phyloP scores from a whole-genome alignment of 2,329 filamentous ascomycete species.

The Sclerotinia minor region DNA sequence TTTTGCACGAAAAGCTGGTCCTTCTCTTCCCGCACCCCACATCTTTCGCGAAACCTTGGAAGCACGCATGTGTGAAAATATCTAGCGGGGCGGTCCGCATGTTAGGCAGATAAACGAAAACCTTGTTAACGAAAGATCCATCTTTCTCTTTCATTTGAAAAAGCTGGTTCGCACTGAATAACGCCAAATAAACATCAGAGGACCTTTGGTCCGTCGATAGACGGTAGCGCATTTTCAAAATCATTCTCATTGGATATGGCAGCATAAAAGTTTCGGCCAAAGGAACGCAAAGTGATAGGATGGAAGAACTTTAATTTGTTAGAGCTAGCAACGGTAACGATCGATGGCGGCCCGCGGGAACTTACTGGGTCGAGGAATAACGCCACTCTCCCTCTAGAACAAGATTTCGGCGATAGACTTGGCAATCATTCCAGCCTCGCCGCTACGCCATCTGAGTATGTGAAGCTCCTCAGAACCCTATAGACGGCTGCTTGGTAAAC shows the following conservation, averaged over 20 bases:
- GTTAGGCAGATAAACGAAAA: background rate
- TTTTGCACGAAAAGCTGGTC: background rate
- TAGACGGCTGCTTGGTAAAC: background rate
- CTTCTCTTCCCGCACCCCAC: too few species aligned
- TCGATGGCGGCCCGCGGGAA: too few species aligned
- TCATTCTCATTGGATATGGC: background rate
- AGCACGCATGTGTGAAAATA: background rate
- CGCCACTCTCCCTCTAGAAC: background rate
- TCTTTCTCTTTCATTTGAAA: background rate
- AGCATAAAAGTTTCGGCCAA: background rate
- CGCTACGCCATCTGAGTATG: background rate
- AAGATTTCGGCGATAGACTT: background rate
- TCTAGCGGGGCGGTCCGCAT: background rate
- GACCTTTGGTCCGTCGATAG: background rate
- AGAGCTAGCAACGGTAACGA: background rate
- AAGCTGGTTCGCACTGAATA: background rate
- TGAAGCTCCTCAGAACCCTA: background rate
- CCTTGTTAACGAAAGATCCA: background rate
- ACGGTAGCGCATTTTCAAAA: background rate
- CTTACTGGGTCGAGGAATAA: background rate
- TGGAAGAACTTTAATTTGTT: background rate
- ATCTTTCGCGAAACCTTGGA: background rate
- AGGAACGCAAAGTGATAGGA: background rate
- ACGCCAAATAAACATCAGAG: background rate
- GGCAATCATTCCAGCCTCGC: background rate